phyloP scores from a whole-genome alignment of 1,139 yeast species.

The Taiozyma onychis region DNA sequence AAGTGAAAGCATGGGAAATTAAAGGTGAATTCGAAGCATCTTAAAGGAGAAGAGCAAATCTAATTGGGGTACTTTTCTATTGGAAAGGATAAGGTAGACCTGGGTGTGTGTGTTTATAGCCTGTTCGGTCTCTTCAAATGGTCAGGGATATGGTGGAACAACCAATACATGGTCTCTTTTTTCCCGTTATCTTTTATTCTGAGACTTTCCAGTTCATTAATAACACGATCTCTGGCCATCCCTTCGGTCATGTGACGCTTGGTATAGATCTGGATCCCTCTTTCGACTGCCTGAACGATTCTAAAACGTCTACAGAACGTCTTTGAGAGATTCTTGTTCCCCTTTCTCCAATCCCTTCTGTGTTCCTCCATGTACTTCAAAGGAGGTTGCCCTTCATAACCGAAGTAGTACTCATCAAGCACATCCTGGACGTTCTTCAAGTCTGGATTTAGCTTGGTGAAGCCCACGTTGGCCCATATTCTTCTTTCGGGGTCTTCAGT shows the following conservation, averaged over 20 bases:
- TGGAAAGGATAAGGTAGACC: background rate
- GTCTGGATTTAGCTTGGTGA: conserved; percentile 18
- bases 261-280: conserved; percentile 15
- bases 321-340: conserved; percentile 22
- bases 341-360: conserved; percentile 23
- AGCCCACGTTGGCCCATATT: conserved; percentile 16
- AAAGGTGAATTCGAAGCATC: background rate
- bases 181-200: conserved; percentile 20
- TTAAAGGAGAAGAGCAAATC: background rate
- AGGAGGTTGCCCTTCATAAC: conserved; percentile 23
- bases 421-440: conserved; percentile 22
- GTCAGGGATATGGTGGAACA: conserved; percentile 23
- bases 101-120: background rate
- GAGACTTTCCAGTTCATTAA: conserved; percentile 18
- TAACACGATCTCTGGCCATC: conserved; percentile 18
- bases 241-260: conserved; percentile 12
- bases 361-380: conserved; percentile 21
- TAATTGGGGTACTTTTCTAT: background rate
- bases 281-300: conserved; percentile 21
- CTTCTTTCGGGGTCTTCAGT: conserved; percentile 13
- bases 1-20: background rate
- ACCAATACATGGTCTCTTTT: conserved; percentile 37
- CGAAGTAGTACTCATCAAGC: conserved; percentile 22
- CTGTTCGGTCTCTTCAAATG: conserved; percentile 18
- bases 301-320: conserved; percentile 23